phyloP scores from a whole-genome alignment of 106 monocot species.

The Phalaenopsis equestris region DNA sequence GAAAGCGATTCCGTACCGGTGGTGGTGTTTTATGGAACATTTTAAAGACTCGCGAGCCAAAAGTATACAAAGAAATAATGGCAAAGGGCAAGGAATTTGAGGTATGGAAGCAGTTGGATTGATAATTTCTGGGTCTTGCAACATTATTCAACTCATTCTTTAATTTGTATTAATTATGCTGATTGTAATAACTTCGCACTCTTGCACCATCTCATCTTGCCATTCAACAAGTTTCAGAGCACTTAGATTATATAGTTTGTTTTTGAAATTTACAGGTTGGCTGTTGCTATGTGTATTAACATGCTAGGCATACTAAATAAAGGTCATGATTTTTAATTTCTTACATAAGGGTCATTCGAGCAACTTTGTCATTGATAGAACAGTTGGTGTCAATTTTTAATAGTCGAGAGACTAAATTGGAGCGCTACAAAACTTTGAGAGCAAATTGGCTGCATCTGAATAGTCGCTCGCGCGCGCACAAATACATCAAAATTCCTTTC shows the following conservation, averaged over 20 bases:
- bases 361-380: too few species aligned
- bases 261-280: not conserved
- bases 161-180: not conserved
- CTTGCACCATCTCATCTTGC: not conserved
- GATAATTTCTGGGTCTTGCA: not conserved
- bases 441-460: too few species aligned
- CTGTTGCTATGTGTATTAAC: not conserved
- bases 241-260: not conserved
- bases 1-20: constrained; percentile 57
- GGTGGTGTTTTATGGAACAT: constrained; percentile 98
- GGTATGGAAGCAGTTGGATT: constrained; percentile 29
- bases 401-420: too few species aligned
- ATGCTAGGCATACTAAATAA: not conserved
- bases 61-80: constrained; percentile 96
- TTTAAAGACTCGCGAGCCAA: constrained; percentile 82
- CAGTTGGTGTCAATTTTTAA: too few species aligned
- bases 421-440: too few species aligned
- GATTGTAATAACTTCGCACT: not conserved
- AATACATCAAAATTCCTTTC: too few species aligned
- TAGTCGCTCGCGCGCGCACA: too few species aligned
- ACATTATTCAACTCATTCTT: not conserved
- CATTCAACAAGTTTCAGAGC: not conserved
- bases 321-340: not conserved
- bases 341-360: not conserved
- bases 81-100: constrained; percentile 88